These are phyloP conservation scores for Geum urbanum DNA, from an alignment of 306 rosid species.

Conservation along the genomic window DNA sequence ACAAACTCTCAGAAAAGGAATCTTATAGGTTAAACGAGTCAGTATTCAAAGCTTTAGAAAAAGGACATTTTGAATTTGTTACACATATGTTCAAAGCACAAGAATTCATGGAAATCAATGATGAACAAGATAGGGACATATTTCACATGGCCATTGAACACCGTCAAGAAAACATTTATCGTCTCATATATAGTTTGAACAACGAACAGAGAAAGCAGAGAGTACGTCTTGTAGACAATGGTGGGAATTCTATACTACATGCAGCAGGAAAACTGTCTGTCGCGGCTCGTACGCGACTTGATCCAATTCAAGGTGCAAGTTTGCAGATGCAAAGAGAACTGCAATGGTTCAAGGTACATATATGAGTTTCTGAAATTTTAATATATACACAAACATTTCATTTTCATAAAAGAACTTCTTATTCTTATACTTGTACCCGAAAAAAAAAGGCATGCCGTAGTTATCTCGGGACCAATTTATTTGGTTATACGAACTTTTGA, in stretches of 20 bases:
- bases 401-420: too few species aligned
- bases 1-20: rapidly evolving
- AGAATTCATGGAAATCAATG: background rate
- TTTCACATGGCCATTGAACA: background rate
- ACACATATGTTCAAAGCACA: background rate
- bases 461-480: too few species aligned
- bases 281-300: too few species aligned
- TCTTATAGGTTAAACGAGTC: background rate
- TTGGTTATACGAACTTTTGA: too few species aligned
- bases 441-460: too few species aligned
- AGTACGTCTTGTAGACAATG: background rate
- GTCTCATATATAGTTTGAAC: background rate
- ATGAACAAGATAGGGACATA: background rate
- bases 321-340: background rate
- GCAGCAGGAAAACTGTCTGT: background rate
- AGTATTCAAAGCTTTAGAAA: background rate
- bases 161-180: background rate
- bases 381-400: background rate
- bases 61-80: background rate
- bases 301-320: background rate
- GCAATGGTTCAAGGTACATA: background rate
- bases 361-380: background rate
- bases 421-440: too few species aligned
- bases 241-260: background rate
- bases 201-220: background rate